Percentiles rank a stretch among this genome's conserved stretches.
phyloP scores from a whole-genome alignment of 2,329 filamentous ascomycete genomes.

The Paramyrothecium sp. region DNA sequence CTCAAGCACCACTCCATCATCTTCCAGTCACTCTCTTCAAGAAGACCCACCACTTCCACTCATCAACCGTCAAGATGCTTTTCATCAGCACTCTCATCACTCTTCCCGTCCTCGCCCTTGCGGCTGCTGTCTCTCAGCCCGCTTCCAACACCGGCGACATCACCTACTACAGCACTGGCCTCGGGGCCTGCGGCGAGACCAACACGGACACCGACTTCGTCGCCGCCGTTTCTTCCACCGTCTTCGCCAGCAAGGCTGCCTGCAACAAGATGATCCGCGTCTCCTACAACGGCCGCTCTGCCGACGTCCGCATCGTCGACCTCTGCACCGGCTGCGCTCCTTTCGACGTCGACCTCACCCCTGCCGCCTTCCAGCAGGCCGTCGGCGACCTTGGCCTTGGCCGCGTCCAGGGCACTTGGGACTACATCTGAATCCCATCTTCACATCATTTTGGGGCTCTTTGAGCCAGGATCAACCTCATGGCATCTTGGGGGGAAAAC shows the following conservation, averaged over 20 bases:
- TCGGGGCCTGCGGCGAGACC: constrained; percentile 68
- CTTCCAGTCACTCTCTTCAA: not conserved
- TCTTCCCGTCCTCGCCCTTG: constrained; percentile 13
- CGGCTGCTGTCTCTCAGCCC: constrained; percentile 6
- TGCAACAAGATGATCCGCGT: constrained; percentile 69
- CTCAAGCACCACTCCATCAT: not conserved
- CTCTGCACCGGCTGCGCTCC: constrained; percentile 53
- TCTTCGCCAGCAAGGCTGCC: constrained; percentile 59
- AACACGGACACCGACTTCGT: constrained; percentile 56
- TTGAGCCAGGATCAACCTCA: not conserved
- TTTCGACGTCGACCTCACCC: constrained; percentile 48
- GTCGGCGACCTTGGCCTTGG: constrained; percentile 28
- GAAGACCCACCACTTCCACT: not conserved
- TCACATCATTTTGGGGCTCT: not conserved
- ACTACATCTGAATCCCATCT: constrained; percentile 15
- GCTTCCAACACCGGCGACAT: constrained; percentile 9
- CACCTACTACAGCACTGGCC: constrained; percentile 59
- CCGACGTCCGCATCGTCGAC: constrained; percentile 67
- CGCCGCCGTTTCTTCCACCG: constrained; percentile 63
- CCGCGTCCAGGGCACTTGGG: constrained; percentile 20
- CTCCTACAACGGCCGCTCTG: constrained; percentile 39
- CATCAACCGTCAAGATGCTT: constrained; percentile 16
- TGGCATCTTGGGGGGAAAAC: not conserved
- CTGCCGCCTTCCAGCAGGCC: constrained; percentile 43
- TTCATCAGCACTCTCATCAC: constrained; percentile 15